These are phyloP conservation scores for Dentipellis sp. DNA, from an alignment of 768 basidiomycete genomes.

Conservation along the genomic window DNA sequence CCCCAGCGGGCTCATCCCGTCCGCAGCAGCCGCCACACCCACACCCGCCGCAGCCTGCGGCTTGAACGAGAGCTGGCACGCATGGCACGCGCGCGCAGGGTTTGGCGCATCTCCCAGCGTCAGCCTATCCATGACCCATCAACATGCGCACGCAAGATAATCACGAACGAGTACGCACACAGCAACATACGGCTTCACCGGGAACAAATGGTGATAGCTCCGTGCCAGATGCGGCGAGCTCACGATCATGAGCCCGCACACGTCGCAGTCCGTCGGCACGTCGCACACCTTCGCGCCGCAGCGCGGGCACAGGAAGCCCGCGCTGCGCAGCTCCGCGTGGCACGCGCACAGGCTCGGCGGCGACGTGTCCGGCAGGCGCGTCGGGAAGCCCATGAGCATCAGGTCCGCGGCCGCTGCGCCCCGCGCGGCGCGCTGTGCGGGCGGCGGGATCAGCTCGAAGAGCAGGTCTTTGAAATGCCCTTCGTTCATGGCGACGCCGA, in stretches of 20 bases:
- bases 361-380: constrained; percentile 75
- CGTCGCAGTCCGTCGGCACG: constrained; percentile 95
- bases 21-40: constrained; percentile 26
- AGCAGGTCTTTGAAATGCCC: constrained; percentile 93
- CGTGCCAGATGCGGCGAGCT: constrained; percentile 94
- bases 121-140: constrained; percentile 22
- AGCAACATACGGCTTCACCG: constrained; percentile 76
- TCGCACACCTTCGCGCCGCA: constrained; percentile 93
- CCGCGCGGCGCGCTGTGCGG: constrained; percentile 62
- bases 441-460: constrained; percentile 93
- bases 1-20: constrained; percentile 78
- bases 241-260: constrained; percentile 96
- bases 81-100: constrained; percentile 50
- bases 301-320: constrained; percentile 92
- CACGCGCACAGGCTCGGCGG: constrained; percentile 86
- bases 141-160: constrained; percentile 2
- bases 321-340: constrained; percentile 85
- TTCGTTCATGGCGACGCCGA: constrained; percentile 97
- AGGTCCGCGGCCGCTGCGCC: constrained; percentile 63
- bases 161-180: constrained; percentile 49
- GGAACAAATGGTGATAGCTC: constrained; percentile 93
- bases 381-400: constrained; percentile 99
- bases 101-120: constrained; percentile 28
- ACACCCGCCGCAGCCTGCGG: constrained; percentile 9
- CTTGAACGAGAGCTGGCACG: constrained; percentile 70